Base-by-base conservation (phyloP, 108 stramenopile species). In the Skeletonema costatum region DNA sequence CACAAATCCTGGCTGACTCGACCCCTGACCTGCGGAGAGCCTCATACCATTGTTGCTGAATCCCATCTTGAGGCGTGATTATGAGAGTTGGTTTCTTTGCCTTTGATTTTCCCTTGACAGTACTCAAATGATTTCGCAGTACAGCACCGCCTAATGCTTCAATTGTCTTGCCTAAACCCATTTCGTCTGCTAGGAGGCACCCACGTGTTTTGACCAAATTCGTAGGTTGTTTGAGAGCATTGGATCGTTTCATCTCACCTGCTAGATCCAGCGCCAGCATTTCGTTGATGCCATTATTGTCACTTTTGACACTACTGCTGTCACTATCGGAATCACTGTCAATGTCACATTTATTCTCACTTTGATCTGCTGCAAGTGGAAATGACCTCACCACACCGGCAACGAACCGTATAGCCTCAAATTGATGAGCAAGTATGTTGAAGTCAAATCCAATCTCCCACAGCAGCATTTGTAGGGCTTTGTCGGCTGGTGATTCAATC, bases 41-140 rank as follows among this genome's bases (percentile, higher is more conserved):
- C 21, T 79, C 78, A 14, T 71, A n/a, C 86, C 86, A 87, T 31
- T 87, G 86, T 1, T 59, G 39, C 41, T 70, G 74, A 12, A 87
- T 74, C 8, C 72, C 83, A 65, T 84, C 86, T 16, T 87, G 73
- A 11, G 86, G 86, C 3, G 66, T 70, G 2, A 87, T 56, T 16
- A 87, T 81, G 16, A 84, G 75, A 29, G 74, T 77, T 29, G 80
- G 83, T 64, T 68, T 60, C 41, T 53, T 58, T 29, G 31, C 3
- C 42, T 68, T 68, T 29, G 31, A 31, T 31, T 68, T 44, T 8
- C 29, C 67, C 12, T 64, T 62, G 58, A 29, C 17, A 2, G 14
- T 36, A 19, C 6, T 36, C 8, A 75, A 71, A 44, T 64, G 63
- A 64, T 81, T 71, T 25, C 84, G 76, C 21, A 85, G 29, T 4